phyloP scores from a whole-genome alignment of 495 filamentous ascomycete genomes.

The Emericellopsis terricola region DNA sequence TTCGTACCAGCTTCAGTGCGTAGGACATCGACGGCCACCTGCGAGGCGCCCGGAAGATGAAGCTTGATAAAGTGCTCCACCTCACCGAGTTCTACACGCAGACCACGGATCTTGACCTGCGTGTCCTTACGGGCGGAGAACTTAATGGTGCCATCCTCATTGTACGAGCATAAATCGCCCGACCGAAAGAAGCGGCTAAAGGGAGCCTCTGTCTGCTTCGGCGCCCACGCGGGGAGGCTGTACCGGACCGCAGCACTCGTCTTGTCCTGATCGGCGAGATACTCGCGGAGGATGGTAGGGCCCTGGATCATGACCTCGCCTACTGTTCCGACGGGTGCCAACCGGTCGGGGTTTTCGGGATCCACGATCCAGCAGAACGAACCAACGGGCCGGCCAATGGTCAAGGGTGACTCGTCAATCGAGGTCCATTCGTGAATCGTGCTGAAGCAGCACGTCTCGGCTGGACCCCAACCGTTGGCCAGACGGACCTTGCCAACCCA shows the following conservation, averaged over 20 bases:
- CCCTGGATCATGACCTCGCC: slow-evolving; percentile 29
- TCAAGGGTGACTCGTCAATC: slow-evolving; percentile 13
- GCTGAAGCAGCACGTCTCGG: slow-evolving; percentile 25
- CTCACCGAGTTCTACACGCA: slow-evolving; percentile 1
- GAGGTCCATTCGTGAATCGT: slow-evolving; percentile 6
- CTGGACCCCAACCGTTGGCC: slow-evolving; percentile 23
- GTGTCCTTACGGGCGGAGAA: slow-evolving; percentile 7
- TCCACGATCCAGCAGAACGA: slow-evolving; percentile 26
- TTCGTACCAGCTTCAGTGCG: neutral
- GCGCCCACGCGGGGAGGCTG: too few relatives aligned
- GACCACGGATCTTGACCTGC: slow-evolving; percentile 2
- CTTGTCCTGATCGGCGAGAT: too few relatives aligned
- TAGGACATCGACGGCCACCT: slow-evolving; percentile 1
- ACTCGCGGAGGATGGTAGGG: slow-evolving; percentile 17
- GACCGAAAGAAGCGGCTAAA: neutral
- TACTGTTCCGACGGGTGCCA: slow-evolving; percentile 24
- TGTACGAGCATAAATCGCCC: slow-evolving; percentile 12
- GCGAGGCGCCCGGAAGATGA: too few relatives aligned
- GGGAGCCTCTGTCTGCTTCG: too few relatives aligned
- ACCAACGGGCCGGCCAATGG: slow-evolving; percentile 23
- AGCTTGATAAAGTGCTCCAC: slow-evolving; percentile 2
- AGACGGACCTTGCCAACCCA: slow-evolving; percentile 26
- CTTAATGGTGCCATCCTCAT: slow-evolving; percentile 23
- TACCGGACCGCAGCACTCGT: neutral
- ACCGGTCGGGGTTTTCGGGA: slow-evolving; percentile 24